phyloP scores from a whole-genome alignment of 192 early-diverging fungal species.

The Globomyces pollinis-pini region DNA sequence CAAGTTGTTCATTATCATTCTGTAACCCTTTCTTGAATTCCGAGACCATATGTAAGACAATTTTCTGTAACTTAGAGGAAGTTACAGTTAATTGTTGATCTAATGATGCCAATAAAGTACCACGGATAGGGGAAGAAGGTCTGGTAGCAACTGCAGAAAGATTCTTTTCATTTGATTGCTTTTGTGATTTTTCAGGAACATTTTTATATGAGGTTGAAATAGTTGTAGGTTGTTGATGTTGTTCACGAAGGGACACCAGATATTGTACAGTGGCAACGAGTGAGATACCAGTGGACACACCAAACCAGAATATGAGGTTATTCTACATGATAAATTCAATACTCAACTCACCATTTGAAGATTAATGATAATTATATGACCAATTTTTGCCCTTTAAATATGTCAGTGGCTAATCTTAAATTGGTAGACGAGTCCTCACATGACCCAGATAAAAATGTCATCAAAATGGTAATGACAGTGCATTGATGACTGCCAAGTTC shows the following conservation, averaged over 20 bases:
- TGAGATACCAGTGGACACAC: neutral
- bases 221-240: neutral
- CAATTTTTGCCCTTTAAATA: too few species aligned
- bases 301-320: neutral
- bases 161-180: neutral
- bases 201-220: neutral
- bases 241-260: neutral
- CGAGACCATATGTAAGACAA: conserved; percentile 37
- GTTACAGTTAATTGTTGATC: conserved; percentile 33
- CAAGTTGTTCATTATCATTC: conserved; percentile 27
- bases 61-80: conserved; percentile 26
- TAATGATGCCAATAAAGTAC: neutral
- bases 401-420: too few species aligned
- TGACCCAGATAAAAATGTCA: too few species aligned
- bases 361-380: too few species aligned
- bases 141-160: neutral
- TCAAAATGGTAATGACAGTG: too few species aligned
- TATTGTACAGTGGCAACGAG: conserved; percentile 8
- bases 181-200: neutral
- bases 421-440: too few species aligned
- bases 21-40: conserved; percentile 44
- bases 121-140: neutral
- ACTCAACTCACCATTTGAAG: too few species aligned
- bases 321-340: neutral
- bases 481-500: too few species aligned